Evolutionary conservation across 129 eudicot genomes (phyloP).

Genomic region (Centella asiatica): DNA sequence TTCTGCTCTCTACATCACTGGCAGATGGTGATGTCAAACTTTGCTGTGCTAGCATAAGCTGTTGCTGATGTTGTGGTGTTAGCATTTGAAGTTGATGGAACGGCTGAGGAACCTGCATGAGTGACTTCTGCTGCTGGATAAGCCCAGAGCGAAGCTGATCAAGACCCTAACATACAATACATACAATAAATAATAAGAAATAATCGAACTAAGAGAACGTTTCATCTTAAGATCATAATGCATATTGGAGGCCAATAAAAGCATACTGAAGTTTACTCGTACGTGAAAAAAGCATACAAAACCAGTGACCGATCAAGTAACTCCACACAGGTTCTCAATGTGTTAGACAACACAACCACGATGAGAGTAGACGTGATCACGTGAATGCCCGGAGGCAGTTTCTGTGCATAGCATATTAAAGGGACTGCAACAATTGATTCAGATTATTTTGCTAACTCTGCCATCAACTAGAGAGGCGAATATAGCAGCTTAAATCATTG

Average conservation of each 20-base stretch:
- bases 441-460: neutral
- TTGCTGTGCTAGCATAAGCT: slow-evolving; percentile 87
- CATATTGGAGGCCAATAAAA: neutral
- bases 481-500: neutral
- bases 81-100: slow-evolving; percentile 89
- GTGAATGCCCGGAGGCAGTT: too few relatives aligned
- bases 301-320: neutral
- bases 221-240: neutral
- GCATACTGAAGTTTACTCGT: too few relatives aligned
- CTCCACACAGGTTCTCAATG: neutral
- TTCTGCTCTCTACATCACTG: slow-evolving; percentile 71
- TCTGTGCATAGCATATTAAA: neutral
- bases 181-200: slow-evolving; percentile 11
- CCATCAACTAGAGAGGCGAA: neutral
- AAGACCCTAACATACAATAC: slow-evolving; percentile 43
- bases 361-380: too few relatives aligned
- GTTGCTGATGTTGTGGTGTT: slow-evolving; percentile 95
- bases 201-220: neutral
- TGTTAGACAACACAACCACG: too few relatives aligned
- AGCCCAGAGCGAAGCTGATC: slow-evolving; percentile 81
- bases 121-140: slow-evolving; percentile 90
- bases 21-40: slow-evolving; percentile 80
- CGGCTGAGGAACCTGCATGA: slow-evolving; percentile 87
- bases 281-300: too few relatives aligned
- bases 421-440: neutral